Evolutionary conservation across 2,329 filamentous ascomycete species (phyloP).

Genomic region (Trichoderma sp.): DNA sequence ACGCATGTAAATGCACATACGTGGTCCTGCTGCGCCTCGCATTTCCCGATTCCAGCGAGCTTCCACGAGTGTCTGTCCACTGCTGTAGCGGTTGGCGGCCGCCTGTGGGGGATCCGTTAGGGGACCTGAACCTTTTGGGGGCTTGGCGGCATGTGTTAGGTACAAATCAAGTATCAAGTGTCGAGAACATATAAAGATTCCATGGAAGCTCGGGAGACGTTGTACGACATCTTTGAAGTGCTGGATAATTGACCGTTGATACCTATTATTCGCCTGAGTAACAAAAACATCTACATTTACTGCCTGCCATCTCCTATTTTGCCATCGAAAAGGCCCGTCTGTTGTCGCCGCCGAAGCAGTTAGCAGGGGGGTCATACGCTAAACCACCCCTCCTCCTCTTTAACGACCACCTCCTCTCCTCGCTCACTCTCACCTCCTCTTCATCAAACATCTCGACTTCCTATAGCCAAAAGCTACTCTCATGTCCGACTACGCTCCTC

Average conservation of each 20-base stretch:
- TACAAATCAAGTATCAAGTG: neutral
- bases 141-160: neutral
- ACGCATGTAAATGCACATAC: neutral
- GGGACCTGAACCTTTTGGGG: neutral
- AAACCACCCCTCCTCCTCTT: constrained; percentile 10
- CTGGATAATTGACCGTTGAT: neutral
- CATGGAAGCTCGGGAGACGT: neutral
- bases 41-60: neutral
- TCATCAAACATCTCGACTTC: neutral
- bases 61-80: neutral
- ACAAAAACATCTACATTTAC: neutral
- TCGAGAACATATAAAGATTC: neutral
- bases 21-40: constrained; percentile 14
- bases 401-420: neutral
- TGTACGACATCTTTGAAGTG: neutral
- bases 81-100: constrained; percentile 7
- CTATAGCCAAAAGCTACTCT: neutral
- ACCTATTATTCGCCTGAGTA: neutral
- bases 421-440: neutral
- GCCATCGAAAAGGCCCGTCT: neutral
- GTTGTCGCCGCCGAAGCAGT: neutral
- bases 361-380: constrained; percentile 3
- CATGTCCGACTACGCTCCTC: constrained; percentile 56
- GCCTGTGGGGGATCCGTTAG: neutral
- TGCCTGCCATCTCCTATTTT: neutral